These are phyloP conservation scores for Pleurotus platypus DNA, from an alignment of 768 basidiomycete species.

Conservation along the genomic window DNA sequence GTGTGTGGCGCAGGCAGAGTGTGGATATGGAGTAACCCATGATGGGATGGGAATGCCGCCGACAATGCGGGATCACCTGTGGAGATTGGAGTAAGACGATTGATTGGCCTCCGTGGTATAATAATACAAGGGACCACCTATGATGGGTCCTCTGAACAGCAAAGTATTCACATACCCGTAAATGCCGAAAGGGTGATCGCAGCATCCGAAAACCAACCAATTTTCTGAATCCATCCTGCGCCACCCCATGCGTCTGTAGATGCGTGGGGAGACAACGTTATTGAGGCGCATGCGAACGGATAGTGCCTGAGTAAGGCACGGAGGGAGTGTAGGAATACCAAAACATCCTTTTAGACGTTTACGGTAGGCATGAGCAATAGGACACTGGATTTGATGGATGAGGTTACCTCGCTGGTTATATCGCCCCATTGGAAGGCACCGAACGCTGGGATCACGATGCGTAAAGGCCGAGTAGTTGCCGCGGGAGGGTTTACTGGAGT, in stretches of 20 bases:
- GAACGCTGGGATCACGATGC: slow-evolving; percentile 61
- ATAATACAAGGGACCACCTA: not conserved
- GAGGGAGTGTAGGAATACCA: slow-evolving; percentile 70
- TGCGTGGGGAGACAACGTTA: slow-evolving; percentile 63
- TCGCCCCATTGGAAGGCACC: slow-evolving; percentile 74
- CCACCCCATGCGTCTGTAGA: slow-evolving; percentile 59
- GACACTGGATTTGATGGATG: slow-evolving; percentile 1
- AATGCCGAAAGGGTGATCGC: slow-evolving; percentile 75
- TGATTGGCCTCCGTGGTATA: not conserved
- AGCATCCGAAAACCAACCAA: slow-evolving; percentile 79
- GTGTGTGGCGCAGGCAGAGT: slow-evolving; percentile 72
- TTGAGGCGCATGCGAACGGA: slow-evolving; percentile 60
- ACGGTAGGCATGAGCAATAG: not conserved
- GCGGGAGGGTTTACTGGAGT: slow-evolving; percentile 21
- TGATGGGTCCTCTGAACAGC: slow-evolving; percentile 1
- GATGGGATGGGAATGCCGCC: slow-evolving; percentile 74
- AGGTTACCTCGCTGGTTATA: slow-evolving; percentile 46
- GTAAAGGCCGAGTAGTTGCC: slow-evolving; percentile 21
- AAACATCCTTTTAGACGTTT: slow-evolving; percentile 47
- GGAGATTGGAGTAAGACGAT: not conserved
- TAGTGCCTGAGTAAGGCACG: slow-evolving; percentile 55
- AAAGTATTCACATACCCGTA: slow-evolving; percentile 50
- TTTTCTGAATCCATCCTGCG: slow-evolving; percentile 68
- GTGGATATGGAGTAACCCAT: slow-evolving; percentile 81
- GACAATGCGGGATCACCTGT: slow-evolving; percentile 77